Evolutionary conservation across 805 yeast genomes (phyloP).

Genomic region (Lachancea lanzarotensis): DNA sequence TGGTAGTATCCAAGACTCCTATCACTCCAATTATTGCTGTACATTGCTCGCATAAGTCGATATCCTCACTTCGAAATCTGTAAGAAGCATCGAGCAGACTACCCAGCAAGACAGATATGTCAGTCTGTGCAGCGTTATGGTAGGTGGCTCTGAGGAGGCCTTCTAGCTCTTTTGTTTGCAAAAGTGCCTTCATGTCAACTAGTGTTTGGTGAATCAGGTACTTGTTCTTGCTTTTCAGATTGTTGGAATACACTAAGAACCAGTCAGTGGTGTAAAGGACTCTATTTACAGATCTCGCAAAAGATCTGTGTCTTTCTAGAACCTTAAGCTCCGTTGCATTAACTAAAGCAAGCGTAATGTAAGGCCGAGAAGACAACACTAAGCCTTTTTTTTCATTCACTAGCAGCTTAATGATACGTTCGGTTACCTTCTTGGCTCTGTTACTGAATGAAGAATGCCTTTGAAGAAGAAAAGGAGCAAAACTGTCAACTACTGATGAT

Average conservation of each 20-base stretch:
- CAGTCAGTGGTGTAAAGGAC: constrained; percentile 19
- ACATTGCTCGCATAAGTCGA: constrained; percentile 42
- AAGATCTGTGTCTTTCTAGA: constrained; percentile 46
- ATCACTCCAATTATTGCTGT: constrained; percentile 66
- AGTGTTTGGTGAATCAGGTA: constrained; percentile 70
- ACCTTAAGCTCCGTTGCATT: constrained; percentile 48
- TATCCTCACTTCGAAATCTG: constrained; percentile 44
- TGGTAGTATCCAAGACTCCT: constrained; percentile 68
- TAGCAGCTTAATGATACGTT: constrained; percentile 40
- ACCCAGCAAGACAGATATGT: constrained; percentile 42
- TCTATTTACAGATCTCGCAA: constrained; percentile 40
- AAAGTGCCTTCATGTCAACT: constrained; percentile 51
- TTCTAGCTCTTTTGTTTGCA: constrained; percentile 41
- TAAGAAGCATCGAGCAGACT: constrained; percentile 52
- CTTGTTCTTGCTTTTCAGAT: constrained; percentile 29
- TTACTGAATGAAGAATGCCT: constrained; percentile 49
- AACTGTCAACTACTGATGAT: constrained; percentile 62
- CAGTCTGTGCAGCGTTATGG: constrained; percentile 28
- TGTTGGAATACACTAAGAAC: constrained; percentile 23
- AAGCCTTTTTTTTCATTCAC: constrained; percentile 18
- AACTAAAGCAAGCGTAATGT: constrained; percentile 64
- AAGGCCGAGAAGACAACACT: constrained; percentile 23
- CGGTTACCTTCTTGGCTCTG: constrained; percentile 46
- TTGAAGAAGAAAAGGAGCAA: constrained; percentile 67
- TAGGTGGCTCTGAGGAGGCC: constrained; percentile 39